Base-by-base conservation (phyloP, 1,284 basidiomycete species). In the Rhodotorula sp. region DNA sequence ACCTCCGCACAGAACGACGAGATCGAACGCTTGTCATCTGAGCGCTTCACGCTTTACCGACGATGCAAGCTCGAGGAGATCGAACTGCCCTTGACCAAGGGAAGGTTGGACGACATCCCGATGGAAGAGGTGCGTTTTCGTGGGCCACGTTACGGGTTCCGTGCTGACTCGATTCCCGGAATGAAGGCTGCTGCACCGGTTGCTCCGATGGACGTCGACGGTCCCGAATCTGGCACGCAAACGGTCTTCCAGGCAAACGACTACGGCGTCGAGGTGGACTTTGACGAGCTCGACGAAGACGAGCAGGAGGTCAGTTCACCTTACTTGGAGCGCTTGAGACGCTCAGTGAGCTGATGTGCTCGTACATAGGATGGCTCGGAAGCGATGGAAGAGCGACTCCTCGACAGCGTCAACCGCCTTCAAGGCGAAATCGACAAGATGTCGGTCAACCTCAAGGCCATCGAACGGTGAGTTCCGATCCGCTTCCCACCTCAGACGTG, bases 391-490 rank as follows among this genome's bases (percentile, higher is more conserved):
- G 86, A 89, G 23, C 87, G 91, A 76, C 87, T 95, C 52, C 92
- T 97, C 75, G 85, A 87, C n/a, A 85, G 87, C 57, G 89, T 97
- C 60, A 79, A 85, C 15, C 90, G 89, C 77, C 83, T 94, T 59
- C 87, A 85, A 70, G 83, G 85, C 8, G 95, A 99, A 73, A 93
- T 99, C 67, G 95, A 98, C 79, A 87, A 88, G 65, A 91, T 98
- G 89, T 91, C 92, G 5, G 96, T 97, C 21, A 98, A 98, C 81
- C 87, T 97, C 87, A 97, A 97, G 81, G 94, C 95, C 0, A 90
- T 95, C 74, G 93, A 97, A 73, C 86, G 89, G 87, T 90, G 64
- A 54, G 87, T 62, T 47, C 18, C 39, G 47, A 23, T 60, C 12
- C 8, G 31, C 43, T 52, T 58, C 75, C 75, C 18, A 16, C 65